phyloP scores from a whole-genome alignment of 228 moss, liverwort and hornwort genomes.

The Sphagnum fallax region DNA sequence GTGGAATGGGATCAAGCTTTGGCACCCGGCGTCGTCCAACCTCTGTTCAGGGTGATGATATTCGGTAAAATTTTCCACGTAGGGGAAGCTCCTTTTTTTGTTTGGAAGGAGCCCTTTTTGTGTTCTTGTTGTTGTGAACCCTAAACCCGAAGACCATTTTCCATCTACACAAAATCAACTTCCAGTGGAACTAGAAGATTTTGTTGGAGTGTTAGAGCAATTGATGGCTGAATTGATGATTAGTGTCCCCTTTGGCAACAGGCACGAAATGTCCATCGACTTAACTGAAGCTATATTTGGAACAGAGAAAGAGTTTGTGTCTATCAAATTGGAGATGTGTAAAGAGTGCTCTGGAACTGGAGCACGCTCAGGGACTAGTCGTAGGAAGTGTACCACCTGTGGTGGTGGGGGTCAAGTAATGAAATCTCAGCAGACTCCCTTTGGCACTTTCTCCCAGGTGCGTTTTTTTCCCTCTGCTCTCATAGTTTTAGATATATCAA shows the following conservation, averaged over 20 bases:
- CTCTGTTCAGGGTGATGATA: slow-evolving; percentile 90
- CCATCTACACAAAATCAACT: too few species aligned
- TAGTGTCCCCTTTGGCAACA: slow-evolving; percentile 18
- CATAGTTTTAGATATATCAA: background rate
- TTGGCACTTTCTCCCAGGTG: slow-evolving; percentile 98
- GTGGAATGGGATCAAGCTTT: slow-evolving; percentile 74
- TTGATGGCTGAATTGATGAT: too few species aligned
- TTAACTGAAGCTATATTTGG: slow-evolving; percentile 98
- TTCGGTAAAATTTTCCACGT: slow-evolving; percentile 38
- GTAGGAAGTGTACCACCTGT: slow-evolving; percentile 81
- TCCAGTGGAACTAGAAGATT: too few species aligned
- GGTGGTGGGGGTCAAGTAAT: slow-evolving; percentile 97
- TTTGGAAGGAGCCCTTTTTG: background rate
- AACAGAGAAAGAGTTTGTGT: slow-evolving; percentile 82
- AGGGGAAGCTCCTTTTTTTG: background rate
- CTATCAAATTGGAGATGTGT: slow-evolving; percentile 79
- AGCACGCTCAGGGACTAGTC: slow-evolving; percentile 85
- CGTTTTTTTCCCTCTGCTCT: background rate
- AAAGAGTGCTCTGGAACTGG: slow-evolving; percentile 81
- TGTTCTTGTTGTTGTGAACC: too few species aligned
- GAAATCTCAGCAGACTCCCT: slow-evolving; percentile 85
- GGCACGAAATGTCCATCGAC: slow-evolving; percentile 78
- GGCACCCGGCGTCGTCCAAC: slow-evolving; percentile 70
- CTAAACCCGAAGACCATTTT: too few species aligned
- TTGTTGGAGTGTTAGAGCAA: too few species aligned